phyloP scores from a whole-genome alignment of 371 early-diverging fungal genomes.

The Funneliformis caledonium region DNA sequence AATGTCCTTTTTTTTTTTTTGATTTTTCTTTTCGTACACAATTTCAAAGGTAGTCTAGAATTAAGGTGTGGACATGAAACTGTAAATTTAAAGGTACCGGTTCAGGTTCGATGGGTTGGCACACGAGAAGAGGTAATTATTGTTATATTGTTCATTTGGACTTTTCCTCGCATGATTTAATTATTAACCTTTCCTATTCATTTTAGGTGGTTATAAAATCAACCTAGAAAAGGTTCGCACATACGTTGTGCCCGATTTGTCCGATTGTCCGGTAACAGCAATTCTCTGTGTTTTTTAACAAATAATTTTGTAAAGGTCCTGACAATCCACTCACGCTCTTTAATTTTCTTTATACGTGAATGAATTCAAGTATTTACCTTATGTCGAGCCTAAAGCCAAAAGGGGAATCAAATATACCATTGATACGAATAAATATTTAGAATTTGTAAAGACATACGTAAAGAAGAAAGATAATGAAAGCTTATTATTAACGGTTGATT shows the following conservation, averaged over 20 bases:
- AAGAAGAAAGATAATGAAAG: no score
- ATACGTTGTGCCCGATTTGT: constrained; percentile 80
- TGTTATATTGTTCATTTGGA: neutral
- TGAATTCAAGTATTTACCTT: constrained; percentile 1
- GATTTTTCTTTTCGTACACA: no score
- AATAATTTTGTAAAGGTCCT: neutral
- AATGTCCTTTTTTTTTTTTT: neutral
- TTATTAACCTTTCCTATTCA: neutral
- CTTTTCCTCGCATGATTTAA: neutral
- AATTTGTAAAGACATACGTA: neutral
- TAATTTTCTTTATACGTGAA: neutral
- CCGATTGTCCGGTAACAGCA: constrained; percentile 66
- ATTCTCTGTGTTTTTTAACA: neutral
- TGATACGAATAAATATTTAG: neutral
- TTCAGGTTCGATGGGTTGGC: constrained; percentile 83
- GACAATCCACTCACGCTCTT: no score
- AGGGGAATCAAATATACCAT: neutral
- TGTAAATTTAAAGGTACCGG: constrained; percentile 63
- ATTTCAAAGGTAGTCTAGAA: neutral
- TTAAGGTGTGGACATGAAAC: constrained; percentile 1
- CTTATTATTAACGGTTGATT: no score
- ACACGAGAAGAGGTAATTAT: constrained; percentile 69
- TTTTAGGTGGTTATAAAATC: constrained; percentile 65
- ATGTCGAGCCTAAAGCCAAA: constrained; percentile 1
- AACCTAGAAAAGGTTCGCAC: constrained; percentile 79